Evolutionary conservation across 495 filamentous ascomycete species (phyloP), one percentile per base, ranked within the genome.

Genomic region (Hamigera avellanea): DNA sequence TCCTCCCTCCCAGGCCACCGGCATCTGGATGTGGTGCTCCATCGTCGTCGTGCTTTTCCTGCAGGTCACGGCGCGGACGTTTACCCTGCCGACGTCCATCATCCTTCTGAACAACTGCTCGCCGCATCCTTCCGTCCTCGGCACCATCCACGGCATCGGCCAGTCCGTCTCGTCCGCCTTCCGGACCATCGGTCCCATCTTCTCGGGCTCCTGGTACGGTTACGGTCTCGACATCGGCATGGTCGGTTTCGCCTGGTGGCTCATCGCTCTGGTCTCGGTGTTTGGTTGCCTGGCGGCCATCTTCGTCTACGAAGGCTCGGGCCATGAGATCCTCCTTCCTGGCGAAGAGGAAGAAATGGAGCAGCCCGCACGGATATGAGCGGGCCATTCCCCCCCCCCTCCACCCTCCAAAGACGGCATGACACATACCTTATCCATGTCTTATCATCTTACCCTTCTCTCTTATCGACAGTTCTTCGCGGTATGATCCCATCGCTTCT

Each of bases 101-200:
- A 89, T 93, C 37, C 61, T 93, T 6, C 66, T 89, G 19, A 91
- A 89, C 46, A 91, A 93, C 52, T 81, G 78, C 59, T 80, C 76
- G 31, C 83, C 86, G 1, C 83, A 88, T 47, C 84, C 84, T 0
- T 77, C 71, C 18, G 83, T 89, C 5, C 66, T 93, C 8, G 82
- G 83, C 1, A 86, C 83, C 2, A 71, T 91, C 21, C 86, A 93
- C 57, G 86, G 86, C 4, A 69, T 89, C 14, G 85, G 76, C 8
- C 80, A 87, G 58, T 83, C 72, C 42, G 80, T 81, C 7, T 78
- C 71, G 25, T 78, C 72, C 25, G 72, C 76, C 17, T 78, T 79
- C 30, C 68, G 85, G 26, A 85, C 86, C 2, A 55, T 89, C 14
- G 86, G 83, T 0, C 86, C 86, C 2, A 68, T 85, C 12, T 47